Evolutionary conservation across 164 flowering plant species (phyloP).

Genomic region (Tinospora cordifolia): DNA sequence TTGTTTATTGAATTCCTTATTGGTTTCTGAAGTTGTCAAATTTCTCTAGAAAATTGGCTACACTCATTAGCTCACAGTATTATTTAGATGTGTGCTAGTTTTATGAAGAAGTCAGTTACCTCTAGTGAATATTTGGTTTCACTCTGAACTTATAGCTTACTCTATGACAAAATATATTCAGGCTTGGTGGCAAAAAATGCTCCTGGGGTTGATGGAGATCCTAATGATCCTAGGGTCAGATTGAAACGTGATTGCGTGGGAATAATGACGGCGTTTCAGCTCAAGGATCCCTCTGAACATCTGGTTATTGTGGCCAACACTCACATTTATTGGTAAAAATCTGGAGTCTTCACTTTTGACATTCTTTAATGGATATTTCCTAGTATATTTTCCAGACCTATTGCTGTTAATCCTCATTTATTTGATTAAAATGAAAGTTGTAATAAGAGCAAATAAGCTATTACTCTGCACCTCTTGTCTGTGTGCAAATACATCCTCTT

Average conservation of each 20-base stretch:
- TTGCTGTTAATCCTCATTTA: background rate
- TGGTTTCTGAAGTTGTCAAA: background rate
- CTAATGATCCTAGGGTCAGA: conserved; percentile 76
- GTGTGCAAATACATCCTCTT: background rate
- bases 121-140: background rate
- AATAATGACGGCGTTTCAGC: conserved; percentile 74
- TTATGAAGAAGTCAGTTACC: background rate
- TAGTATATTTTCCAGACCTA: background rate
- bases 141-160: conserved; percentile 2
- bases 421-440: background rate
- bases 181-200: conserved; percentile 22
- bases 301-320: conserved; percentile 78
- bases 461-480: no score
- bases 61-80: background rate
- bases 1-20: background rate
- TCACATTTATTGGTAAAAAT: conserved; percentile 76
- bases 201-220: conserved; percentile 50
- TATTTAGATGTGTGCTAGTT: background rate
- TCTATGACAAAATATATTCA: conserved; percentile 21
- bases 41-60: background rate
- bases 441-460: no score
- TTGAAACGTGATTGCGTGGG: conserved; percentile 95
- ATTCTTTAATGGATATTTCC: background rate
- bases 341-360: background rate
- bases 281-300: conserved; percentile 44